These are phyloP conservation scores for Pythium utonaiense DNA, from an alignment of 352 stramenopile genomes.

Conservation along the genomic window DNA sequence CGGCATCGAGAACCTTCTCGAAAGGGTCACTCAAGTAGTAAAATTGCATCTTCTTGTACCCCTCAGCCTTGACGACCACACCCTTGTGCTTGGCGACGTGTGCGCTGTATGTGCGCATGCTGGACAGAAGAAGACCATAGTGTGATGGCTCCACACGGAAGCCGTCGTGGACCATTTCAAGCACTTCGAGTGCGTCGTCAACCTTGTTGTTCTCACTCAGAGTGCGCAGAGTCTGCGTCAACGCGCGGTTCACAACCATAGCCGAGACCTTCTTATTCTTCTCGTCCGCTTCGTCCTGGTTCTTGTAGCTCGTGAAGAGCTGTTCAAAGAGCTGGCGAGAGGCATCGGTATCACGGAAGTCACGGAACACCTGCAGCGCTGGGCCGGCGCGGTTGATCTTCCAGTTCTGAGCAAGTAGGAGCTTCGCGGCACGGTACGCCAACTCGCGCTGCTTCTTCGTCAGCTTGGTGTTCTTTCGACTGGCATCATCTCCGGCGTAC, in stretches of 20 bases:
- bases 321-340: slow-evolving; percentile 40
- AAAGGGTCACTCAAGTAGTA: slow-evolving; percentile 39
- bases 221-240: slow-evolving; percentile 37
- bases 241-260: slow-evolving; percentile 27
- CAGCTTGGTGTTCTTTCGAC: no score
- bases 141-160: slow-evolving; percentile 32
- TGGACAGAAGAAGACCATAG: slow-evolving; percentile 45
- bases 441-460: slow-evolving; percentile 33
- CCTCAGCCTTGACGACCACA: slow-evolving; percentile 9
- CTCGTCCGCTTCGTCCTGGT: slow-evolving; percentile 15
- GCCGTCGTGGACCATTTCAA: slow-evolving; percentile 34
- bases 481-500: slow-evolving; percentile 41
- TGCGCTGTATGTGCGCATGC: slow-evolving; percentile 30
- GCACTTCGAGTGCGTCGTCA: slow-evolving; percentile 26
- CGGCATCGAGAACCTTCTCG: slow-evolving; percentile 38
- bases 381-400: slow-evolving; percentile 48
- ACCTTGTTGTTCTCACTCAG: slow-evolving; percentile 43
- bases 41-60: slow-evolving; percentile 20
- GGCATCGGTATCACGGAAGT: slow-evolving; percentile 42
- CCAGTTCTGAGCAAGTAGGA: slow-evolving; percentile 44
- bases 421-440: slow-evolving; percentile 47
- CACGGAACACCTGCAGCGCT: slow-evolving; percentile 40
- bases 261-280: slow-evolving; percentile 16
- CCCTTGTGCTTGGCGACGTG: slow-evolving; percentile 23
- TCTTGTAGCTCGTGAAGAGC: slow-evolving; percentile 36